Evolutionary conservation across 192 early-diverging fungal species (phyloP).

Genomic region (Backusella morwellensis): DNA sequence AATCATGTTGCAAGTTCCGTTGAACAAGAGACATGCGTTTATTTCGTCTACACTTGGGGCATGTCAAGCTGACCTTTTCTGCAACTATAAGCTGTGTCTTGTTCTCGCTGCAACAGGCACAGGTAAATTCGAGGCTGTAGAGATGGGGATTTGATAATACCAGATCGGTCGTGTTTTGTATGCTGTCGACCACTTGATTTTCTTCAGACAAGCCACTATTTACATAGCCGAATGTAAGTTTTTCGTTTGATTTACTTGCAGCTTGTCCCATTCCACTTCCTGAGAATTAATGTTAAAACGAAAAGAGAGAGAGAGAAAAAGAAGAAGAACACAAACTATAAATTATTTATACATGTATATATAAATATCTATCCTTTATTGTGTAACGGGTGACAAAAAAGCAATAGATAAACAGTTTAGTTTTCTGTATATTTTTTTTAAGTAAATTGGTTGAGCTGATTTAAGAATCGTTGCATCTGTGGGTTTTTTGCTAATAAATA

Average conservation of each 20-base stretch:
- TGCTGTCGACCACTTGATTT: not conserved
- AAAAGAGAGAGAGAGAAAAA: not conserved
- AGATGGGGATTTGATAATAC: slow-evolving; percentile 18
- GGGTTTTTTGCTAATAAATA: slow-evolving; percentile 49
- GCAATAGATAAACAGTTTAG: not conserved
- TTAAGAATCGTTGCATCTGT: slow-evolving; percentile 55
- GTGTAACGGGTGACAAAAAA: not conserved
- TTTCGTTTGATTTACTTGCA: slow-evolving; percentile 8
- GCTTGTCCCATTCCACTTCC: slow-evolving; percentile 13
- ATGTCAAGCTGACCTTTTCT: not conserved
- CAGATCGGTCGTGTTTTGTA: slow-evolving; percentile 1
- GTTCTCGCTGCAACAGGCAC: not conserved
- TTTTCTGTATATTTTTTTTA: not conserved
- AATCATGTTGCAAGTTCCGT: slow-evolving; percentile 15
- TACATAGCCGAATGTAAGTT: slow-evolving; percentile 23
- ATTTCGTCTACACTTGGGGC: slow-evolving; percentile 2
- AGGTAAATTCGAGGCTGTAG: slow-evolving; percentile 17
- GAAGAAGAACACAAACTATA: not conserved
- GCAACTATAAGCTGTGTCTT: not conserved
- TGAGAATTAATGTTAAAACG: not conserved
- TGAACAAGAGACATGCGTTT: slow-evolving; percentile 24
- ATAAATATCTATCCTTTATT: not conserved
- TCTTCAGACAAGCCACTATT: not conserved
- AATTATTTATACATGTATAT: not conserved
- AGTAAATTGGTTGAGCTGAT: slow-evolving; percentile 43